phyloP scores from a whole-genome alignment of 2,329 filamentous ascomycete genomes.

The Beauveria medogensis region DNA sequence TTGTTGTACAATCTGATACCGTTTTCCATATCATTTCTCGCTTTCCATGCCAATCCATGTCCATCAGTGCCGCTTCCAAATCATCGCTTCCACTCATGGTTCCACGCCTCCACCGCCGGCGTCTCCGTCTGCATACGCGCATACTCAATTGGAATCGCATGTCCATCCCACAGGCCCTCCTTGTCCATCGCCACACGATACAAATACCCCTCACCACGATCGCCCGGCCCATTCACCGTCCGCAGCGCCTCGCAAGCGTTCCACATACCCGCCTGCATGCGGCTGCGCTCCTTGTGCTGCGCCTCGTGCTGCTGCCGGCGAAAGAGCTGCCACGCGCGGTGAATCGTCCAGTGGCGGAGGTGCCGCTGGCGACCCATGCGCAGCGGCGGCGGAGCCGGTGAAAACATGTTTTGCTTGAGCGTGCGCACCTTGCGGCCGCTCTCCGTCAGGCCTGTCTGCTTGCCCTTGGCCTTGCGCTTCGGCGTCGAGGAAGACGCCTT shows the following conservation, averaged over 20 bases:
- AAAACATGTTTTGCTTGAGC: constrained; percentile 41
- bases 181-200: constrained; percentile 89
- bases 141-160: constrained; percentile 86
- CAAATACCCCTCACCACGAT: constrained; percentile 58
- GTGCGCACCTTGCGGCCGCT: constrained; percentile 36
- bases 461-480: constrained; percentile 15
- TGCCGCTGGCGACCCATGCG: constrained; percentile 80
- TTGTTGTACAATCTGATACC: not conserved
- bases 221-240: constrained; percentile 43
- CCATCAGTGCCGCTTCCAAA: not conserved
- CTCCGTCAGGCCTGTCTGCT: constrained; percentile 20
- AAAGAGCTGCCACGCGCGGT: constrained; percentile 86
- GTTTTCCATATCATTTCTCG: not conserved
- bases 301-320: constrained; percentile 58
- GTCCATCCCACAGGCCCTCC: constrained; percentile 66
- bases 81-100: constrained; percentile 77
- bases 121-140: constrained; percentile 76
- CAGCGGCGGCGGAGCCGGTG: constrained; percentile 57
- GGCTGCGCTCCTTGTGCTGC: constrained; percentile 63
- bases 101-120: constrained; percentile 74
- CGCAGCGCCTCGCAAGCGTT: constrained; percentile 79
- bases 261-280: constrained; percentile 75
- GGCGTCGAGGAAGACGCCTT: constrained; percentile 16
- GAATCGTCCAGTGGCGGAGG: constrained; percentile 97
- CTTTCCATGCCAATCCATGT: too few relatives aligned